phyloP scores from a whole-genome alignment of 2,329 filamentous ascomycete species.

The Simplicillium sp. region DNA sequence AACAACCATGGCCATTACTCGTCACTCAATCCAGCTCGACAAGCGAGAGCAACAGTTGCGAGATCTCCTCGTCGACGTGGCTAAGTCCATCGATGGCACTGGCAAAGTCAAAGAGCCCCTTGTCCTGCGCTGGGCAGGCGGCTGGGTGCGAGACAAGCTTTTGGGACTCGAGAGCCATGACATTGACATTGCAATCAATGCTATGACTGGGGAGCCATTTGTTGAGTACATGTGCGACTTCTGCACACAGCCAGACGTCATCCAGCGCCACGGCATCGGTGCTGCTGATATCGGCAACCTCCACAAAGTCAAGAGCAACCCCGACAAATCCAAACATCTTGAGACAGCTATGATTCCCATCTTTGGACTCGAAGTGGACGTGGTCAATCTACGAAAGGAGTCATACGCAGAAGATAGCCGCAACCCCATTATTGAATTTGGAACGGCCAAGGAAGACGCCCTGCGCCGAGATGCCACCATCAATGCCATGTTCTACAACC shows the following conservation, averaged over 20 bases:
- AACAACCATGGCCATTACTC: slow-evolving; percentile 10
- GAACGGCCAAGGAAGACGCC: slow-evolving; percentile 84
- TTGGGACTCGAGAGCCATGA: slow-evolving; percentile 65
- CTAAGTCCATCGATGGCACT: slow-evolving; percentile 45
- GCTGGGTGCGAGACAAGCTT: slow-evolving; percentile 82
- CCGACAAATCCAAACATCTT: slow-evolving; percentile 92
- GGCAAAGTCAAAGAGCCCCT: slow-evolving; percentile 42
- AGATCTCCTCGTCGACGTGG: slow-evolving; percentile 74
- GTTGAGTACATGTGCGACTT: slow-evolving; percentile 60
- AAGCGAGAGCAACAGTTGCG: slow-evolving; percentile 63
- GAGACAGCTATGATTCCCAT: slow-evolving; percentile 84
- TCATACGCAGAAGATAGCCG: slow-evolving; percentile 82
- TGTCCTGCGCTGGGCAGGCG: slow-evolving; percentile 69
- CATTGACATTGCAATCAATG: slow-evolving; percentile 79
- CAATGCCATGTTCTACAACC: slow-evolving; percentile 93
- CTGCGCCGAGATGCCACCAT: slow-evolving; percentile 83
- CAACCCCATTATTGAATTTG: slow-evolving; percentile 89
- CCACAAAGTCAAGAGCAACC: slow-evolving; percentile 85
- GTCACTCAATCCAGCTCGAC: slow-evolving; percentile 44
- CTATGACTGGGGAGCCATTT: slow-evolving; percentile 73
- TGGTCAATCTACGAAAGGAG: slow-evolving; percentile 91
- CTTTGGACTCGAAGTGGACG: slow-evolving; percentile 80
- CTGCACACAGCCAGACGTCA: slow-evolving; percentile 50
- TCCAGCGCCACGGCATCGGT: slow-evolving; percentile 49
- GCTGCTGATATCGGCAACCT: slow-evolving; percentile 59